Evolutionary conservation across 441 rosid species (phyloP).

Genomic region (Syzygium malaccense): DNA sequence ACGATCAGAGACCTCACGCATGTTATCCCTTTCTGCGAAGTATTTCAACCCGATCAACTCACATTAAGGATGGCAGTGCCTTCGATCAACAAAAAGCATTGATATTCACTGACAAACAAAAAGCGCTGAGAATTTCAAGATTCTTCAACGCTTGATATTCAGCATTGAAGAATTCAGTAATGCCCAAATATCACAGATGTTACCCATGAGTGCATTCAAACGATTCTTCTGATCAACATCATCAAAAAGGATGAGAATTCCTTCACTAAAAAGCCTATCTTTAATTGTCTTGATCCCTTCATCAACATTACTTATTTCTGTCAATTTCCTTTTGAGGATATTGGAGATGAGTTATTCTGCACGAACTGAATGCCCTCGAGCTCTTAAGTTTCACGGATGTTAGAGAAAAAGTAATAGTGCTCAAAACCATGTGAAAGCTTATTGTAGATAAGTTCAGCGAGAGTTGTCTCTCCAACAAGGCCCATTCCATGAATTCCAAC

Average conservation of each 20-base stretch:
- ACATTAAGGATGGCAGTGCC: not conserved
- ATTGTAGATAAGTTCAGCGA: not conserved
- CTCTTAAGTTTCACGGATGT: not conserved
- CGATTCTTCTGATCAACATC: not conserved
- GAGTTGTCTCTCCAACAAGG: not conserved
- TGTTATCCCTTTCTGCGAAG: too few species aligned
- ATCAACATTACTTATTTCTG: not conserved
- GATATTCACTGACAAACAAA: not conserved
- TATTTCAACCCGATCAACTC: too few species aligned
- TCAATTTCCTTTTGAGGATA: not conserved
- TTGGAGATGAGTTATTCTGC: not conserved
- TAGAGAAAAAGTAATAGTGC: not conserved
- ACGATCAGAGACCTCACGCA: not conserved
- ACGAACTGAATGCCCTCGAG: not conserved
- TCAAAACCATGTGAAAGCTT: not conserved
- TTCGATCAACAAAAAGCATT: not conserved
- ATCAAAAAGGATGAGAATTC: not conserved
- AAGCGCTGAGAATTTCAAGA: too few species aligned
- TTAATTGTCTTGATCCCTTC: not conserved
- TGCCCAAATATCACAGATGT: not conserved
- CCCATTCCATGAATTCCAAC: not conserved
- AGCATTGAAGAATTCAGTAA: not conserved
- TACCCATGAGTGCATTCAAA: not conserved
- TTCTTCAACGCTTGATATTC: too few species aligned
- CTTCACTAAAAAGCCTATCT: not conserved